A percentile compares a stretch with the other conserved stretches of the same genome.
Conservation (phyloP, 345 rosid genomes). For the Erysimum cheiranthoides region DNA sequence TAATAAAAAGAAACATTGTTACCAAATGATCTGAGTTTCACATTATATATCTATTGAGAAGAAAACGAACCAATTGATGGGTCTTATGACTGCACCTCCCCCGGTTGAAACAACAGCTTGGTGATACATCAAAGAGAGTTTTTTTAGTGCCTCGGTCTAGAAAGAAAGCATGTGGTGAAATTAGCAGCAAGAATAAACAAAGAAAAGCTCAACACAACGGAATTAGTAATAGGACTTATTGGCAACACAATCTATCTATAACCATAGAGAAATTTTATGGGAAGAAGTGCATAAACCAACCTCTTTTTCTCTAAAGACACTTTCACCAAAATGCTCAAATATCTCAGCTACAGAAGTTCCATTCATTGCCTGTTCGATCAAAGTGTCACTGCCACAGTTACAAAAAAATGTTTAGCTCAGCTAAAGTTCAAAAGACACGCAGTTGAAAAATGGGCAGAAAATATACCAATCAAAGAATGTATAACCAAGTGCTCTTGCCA, state of each 20-base stretch:
- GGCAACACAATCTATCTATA: neutral
- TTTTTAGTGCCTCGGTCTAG: constrained; percentile 69
- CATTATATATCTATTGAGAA: neutral
- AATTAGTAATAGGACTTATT: too few relatives aligned
- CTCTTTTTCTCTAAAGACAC: constrained; percentile 90
- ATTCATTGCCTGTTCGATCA: constrained; percentile 67
- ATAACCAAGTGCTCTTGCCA: constrained; percentile 71
- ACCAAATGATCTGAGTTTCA: constrained; percentile 21
- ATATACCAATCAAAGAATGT: constrained; percentile 80
- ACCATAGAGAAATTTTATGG: neutral
- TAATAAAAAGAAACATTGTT: neutral
- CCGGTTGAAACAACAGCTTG: constrained; percentile 90
- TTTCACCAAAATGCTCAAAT: constrained; percentile 80
- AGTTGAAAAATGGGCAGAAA: neutral
- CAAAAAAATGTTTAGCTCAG: constrained; percentile 30
- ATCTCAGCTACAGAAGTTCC: constrained; percentile 87
- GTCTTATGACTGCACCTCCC: constrained; percentile 82
- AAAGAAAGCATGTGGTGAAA: constrained; percentile 21
- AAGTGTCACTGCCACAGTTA: constrained; percentile 59
- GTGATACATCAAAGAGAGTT: constrained; percentile 59
- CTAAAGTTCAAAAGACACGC: neutral
- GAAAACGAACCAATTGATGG: constrained; percentile 71
- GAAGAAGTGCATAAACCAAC: constrained; percentile 42
- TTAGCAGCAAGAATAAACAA: constrained; percentile 8
- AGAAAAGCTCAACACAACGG: neutral